Conservation (phyloP, 805 yeast species). For the Saccharomycopsis sp. region DNA sequence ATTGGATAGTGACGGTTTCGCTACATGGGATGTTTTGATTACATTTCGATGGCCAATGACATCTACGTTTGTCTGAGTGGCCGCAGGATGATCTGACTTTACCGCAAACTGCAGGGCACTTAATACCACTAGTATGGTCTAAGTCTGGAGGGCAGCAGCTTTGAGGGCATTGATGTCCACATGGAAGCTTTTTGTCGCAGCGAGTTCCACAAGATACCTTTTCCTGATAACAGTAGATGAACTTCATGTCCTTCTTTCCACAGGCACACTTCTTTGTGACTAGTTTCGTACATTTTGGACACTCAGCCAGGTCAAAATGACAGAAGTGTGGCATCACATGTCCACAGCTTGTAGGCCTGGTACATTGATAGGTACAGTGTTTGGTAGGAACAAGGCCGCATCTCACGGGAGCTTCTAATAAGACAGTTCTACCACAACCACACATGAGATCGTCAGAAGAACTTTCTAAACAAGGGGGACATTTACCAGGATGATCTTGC, state of each 20-base stretch:
- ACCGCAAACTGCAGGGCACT: conserved; percentile 57
- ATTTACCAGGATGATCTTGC: conserved; percentile 73
- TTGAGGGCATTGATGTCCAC: conserved; percentile 50
- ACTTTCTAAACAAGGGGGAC: conserved; percentile 75
- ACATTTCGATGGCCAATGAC: conserved; percentile 58
- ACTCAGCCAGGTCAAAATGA: conserved; percentile 48
- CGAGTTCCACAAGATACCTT: conserved; percentile 61
- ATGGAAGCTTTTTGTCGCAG: conserved; percentile 46
- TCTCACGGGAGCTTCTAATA: conserved; percentile 69
- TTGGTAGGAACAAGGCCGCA: conserved; percentile 53
- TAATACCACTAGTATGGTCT: conserved; percentile 42
- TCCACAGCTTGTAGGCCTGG: conserved; percentile 54
- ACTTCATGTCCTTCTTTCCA: conserved; percentile 48
- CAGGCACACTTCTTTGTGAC: conserved; percentile 57
- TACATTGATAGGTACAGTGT: conserved; percentile 62
- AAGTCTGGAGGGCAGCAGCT: conserved; percentile 51
- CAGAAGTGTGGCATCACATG: conserved; percentile 72
- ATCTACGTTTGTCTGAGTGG: conserved; percentile 55
- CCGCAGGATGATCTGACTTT: conserved; percentile 48
- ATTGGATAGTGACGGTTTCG: conserved; percentile 42
- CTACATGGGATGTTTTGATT: conserved; percentile 47
- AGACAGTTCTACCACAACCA: conserved; percentile 71
- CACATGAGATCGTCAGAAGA: conserved; percentile 74
- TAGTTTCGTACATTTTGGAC: conserved; percentile 72
- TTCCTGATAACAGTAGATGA: conserved; percentile 63